phyloP scores from a whole-genome alignment of 1,139 yeast species.

The Yamadazyma siamensis region DNA sequence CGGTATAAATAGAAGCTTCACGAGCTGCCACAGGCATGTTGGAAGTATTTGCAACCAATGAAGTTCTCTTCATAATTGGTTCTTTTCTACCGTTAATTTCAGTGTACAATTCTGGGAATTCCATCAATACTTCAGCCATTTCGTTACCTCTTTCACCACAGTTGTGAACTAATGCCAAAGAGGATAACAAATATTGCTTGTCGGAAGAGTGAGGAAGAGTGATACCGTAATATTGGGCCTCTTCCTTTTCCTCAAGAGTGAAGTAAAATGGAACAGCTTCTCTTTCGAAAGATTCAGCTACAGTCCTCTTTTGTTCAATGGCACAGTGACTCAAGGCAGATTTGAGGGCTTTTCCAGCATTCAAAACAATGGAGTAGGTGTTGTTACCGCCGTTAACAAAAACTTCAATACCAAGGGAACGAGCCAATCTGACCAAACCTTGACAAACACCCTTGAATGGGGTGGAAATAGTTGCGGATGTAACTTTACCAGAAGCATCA shows the following conservation, averaged over 20 bases:
- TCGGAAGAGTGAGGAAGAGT: conserved; percentile 35
- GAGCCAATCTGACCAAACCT: conserved; percentile 30
- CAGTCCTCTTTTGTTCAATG: conserved; percentile 10
- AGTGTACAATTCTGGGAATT: conserved; percentile 95
- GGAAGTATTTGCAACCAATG: conserved; percentile 96
- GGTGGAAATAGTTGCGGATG: conserved; percentile 25
- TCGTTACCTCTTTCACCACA: conserved; percentile 96
- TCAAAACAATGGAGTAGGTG: conserved; percentile 12
- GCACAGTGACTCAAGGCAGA: conserved; percentile 21
- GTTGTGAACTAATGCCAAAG: conserved; percentile 34
- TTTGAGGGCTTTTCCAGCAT: conserved; percentile 15
- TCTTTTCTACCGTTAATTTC: conserved; percentile 91
- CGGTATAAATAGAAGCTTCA: conserved; percentile 98
- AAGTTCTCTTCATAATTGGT: conserved; percentile 99
- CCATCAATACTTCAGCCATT: conserved; percentile 99
- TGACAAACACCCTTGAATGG: conserved; percentile 23
- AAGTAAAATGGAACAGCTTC: conserved; percentile 23
- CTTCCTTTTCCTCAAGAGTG: conserved; percentile 18
- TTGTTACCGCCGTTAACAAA: conserved; percentile 12
- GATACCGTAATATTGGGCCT: conserved; percentile 36
- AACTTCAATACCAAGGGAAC: conserved; percentile 35
- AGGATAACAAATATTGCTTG: conserved; percentile 36
- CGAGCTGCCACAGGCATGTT: conserved; percentile 99
- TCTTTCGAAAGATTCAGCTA: conserved; percentile 14
- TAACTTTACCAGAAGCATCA: conserved; percentile 8